Evolutionary conservation across 1,284 basidiomycete genomes (phyloP).

Genomic region (Moesziomyces globuligerus): DNA sequence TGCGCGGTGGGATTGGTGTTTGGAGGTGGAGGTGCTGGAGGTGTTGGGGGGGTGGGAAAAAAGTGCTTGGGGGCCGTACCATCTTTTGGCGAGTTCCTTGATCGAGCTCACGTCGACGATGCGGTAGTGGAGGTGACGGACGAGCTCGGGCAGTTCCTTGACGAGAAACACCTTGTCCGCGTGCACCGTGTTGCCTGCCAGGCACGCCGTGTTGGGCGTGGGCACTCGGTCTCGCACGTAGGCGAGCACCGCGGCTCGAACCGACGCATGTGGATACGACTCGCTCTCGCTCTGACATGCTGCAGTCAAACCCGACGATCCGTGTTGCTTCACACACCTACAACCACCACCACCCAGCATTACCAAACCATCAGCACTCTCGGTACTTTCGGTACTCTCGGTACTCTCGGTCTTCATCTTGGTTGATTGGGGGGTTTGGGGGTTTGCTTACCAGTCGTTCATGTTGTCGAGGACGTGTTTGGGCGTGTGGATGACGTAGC

Average conservation of each 20-base stretch:
- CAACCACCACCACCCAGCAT: neutral
- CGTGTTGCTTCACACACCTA: constrained; percentile 51
- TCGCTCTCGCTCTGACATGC: constrained; percentile 37
- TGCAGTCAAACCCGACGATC: constrained; percentile 44
- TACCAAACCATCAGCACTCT: no score
- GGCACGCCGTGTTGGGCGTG: constrained; percentile 72
- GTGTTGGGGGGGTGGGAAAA: no score
- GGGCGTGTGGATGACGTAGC: constrained; percentile 77
- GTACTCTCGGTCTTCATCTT: no score
- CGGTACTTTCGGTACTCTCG: no score
- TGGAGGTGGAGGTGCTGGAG: constrained; percentile 13
- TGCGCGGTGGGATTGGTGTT: constrained; percentile 71
- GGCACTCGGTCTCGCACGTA: constrained; percentile 71
- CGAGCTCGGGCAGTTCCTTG: constrained; percentile 77
- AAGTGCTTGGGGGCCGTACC: constrained; percentile 74
- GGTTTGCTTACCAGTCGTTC: constrained; percentile 58
- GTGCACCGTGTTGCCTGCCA: constrained; percentile 84
- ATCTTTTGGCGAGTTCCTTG: constrained; percentile 81
- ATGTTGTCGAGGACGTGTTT: constrained; percentile 73
- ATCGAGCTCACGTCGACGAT: constrained; percentile 73
- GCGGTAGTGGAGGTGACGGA: constrained; percentile 70
- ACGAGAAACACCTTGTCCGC: constrained; percentile 78
- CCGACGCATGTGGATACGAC: constrained; percentile 66
- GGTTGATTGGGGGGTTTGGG: neutral
- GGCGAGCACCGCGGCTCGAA: constrained; percentile 67